Base-by-base conservation (phyloP, 768 basidiomycete genomes). In the Exidia glandulosa region DNA sequence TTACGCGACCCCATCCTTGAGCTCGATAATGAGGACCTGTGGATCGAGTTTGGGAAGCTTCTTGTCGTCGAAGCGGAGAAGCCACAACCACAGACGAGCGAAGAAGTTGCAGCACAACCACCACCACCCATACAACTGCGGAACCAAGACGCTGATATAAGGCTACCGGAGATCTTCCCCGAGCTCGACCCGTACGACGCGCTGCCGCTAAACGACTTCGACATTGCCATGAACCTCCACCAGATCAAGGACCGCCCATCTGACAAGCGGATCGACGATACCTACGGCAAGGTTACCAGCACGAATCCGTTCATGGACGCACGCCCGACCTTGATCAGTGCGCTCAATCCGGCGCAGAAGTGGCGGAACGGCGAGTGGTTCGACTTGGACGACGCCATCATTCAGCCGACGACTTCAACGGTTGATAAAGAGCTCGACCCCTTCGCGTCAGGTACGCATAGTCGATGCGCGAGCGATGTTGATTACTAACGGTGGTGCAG, bases 251-350 rank as follows among this genome's bases (percentile, higher is more conserved):
- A 54, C 25, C 27, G 25, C 27, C 50, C 50, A 13, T 27, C 78
- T 57, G 86, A 83, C 64, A 78, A 77, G 56, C 79, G 95, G 32
- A 67, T 81, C 1, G 95, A 98, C 65, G 93, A 94, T 57, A 81
- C 85, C 16, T 84, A 83, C 60, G 84, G 85, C 32, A 90, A 87
- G 63, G 74, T 97, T 30, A 82, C 83, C 29, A 87, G 90, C 30
- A 79, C 84, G 50, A 85, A 85, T 29, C 76, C 80, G 60, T 86
- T 95, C 69, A 90, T 96, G 86, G 77, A 83, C 59, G 75, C 78
- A 34, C 90, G 88, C 68, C 91, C 93, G 2, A 87, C 92, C 2
- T 79, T 99, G 30, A 76, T 97, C 33, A 86, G 91, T 10, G 81
- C 93, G 52, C 74, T 98, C 34, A 80, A 91, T 63, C 96, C 95